phyloP scores from a whole-genome alignment of 2,329 filamentous ascomycete genomes.

The Trichophyton schoenleinii region DNA sequence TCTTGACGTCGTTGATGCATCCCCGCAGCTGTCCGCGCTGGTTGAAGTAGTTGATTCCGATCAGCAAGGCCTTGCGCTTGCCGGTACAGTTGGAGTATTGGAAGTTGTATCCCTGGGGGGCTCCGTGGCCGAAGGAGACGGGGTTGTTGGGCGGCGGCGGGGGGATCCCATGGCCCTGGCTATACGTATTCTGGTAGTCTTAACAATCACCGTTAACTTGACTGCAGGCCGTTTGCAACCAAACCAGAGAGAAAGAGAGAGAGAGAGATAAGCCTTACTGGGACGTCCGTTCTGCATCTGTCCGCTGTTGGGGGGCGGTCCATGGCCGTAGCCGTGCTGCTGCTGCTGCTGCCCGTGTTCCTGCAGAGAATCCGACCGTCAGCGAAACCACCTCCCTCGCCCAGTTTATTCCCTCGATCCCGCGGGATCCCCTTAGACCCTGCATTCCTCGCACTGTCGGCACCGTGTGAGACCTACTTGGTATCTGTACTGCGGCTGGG shows the following conservation, averaged over 20 bases:
- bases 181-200: constrained; percentile 25
- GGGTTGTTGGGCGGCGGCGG: constrained; percentile 53
- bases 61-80: constrained; percentile 73
- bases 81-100: constrained; percentile 89
- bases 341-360: constrained; percentile 1
- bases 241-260: background rate
- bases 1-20: constrained; percentile 95
- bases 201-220: constrained; percentile 11
- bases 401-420: no score
- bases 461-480: background rate
- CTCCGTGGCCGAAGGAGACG: constrained; percentile 67
- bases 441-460: no score
- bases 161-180: constrained; percentile 47
- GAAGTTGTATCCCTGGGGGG: constrained; percentile 68
- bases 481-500: constrained; percentile 9
- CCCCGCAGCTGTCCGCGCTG: constrained; percentile 82
- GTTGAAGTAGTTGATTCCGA: constrained; percentile 94
- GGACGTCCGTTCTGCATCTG: constrained; percentile 30
- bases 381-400: background rate
- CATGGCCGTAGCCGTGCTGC: background rate
- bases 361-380: background rate
- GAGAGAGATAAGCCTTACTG: constrained; percentile 20
- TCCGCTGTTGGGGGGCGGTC: constrained; percentile 22
- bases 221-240: background rate
- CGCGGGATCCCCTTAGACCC: no score